Evolutionary conservation across 2,329 filamentous ascomycete species (phyloP), one percentile per base, ranked within the genome.

Genomic region (Aspergillus quadricinctus): DNA sequence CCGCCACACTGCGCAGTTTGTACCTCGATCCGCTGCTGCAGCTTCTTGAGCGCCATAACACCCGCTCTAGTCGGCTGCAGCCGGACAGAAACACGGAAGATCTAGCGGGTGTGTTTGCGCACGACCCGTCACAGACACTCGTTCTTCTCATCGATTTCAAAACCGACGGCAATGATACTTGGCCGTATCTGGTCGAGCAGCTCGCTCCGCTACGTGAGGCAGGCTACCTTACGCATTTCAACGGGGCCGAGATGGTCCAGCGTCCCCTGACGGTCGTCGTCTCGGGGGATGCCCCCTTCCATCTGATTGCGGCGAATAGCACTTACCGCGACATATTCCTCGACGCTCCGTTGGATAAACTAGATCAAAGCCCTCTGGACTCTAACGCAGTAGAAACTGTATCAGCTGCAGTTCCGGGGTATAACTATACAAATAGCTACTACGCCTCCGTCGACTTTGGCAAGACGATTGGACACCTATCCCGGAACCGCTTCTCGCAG

Each of bases 131-230:
- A 1, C 82, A 84, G 64, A 79, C 83, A 0, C 70, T 89, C 0
- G 77, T 83, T 4, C 77, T 92, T 3, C 78, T 91, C 4, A 79
- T 92, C 29, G 88, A 92, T 69, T 75, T 91, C 67, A 92, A 92
- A 72, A 85, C 80, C 2, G 69, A 78, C 27, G 81, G 80, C 1
- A 66, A 65, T 3, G 48, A 52, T 1, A 61, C 65, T 6, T 72
- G 67, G 66, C 57, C 67, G 11, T 37, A 61, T 31, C 63, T 75
- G 11, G 52, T 64, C 0, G 56, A 66, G 3, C 74, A 79, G 5
- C 70, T 81, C 41, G 58, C 67, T 11, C 68, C 75, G 0, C 66
- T 81, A 1, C 74, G 78, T 3, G 65, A 75, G 35, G 70, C 69
- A 23, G 72, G 73, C 11, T 80, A 77, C 52, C 68, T 81, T 0